Evolutionary conservation across 2,329 filamentous ascomycete species (phyloP).

Genomic region (Colletotrichum limetticola): DNA sequence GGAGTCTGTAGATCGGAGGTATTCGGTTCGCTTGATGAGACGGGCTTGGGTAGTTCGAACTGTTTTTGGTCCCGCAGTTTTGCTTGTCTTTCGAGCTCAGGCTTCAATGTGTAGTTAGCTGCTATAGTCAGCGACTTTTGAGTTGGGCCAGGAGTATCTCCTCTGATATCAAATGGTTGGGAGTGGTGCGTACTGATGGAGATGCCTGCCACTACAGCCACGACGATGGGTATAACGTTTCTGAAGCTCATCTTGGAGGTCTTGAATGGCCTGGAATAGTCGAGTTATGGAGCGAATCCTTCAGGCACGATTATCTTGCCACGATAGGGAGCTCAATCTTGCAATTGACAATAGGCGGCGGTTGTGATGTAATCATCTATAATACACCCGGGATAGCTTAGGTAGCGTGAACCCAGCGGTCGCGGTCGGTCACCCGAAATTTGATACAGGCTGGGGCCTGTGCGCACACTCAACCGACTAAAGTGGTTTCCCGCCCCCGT

Average conservation of each 20-base stretch:
- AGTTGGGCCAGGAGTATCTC: not conserved
- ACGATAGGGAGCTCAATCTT: no score
- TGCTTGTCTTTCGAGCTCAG: constrained; percentile 22
- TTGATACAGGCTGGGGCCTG: constrained; percentile 14
- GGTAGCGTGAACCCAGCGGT: constrained; percentile 5
- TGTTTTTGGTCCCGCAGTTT: constrained; percentile 12
- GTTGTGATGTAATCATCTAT: constrained; percentile 9
- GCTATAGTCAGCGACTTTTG: not conserved
- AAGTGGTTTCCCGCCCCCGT: constrained; percentile 25
- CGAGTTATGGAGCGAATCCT: no score
- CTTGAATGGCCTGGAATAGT: not conserved
- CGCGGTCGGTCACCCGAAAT: constrained; percentile 9
- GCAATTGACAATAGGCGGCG: not conserved
- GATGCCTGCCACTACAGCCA: constrained; percentile 25
- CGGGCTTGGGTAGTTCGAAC: not conserved
- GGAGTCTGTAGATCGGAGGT: not conserved
- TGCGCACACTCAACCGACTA: constrained; percentile 10
- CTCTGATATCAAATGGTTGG: not conserved
- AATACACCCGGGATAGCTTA: not conserved
- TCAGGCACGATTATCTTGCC: not conserved
- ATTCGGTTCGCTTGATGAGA: not conserved
- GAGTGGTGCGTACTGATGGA: constrained; percentile 17
- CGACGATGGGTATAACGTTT: constrained; percentile 19
- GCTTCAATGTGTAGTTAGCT: constrained; percentile 29
- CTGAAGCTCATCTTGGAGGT: constrained; percentile 20